Conservation (phyloP, 1,139 yeast genomes). For the Magnusiomyces fungicola region DNA sequence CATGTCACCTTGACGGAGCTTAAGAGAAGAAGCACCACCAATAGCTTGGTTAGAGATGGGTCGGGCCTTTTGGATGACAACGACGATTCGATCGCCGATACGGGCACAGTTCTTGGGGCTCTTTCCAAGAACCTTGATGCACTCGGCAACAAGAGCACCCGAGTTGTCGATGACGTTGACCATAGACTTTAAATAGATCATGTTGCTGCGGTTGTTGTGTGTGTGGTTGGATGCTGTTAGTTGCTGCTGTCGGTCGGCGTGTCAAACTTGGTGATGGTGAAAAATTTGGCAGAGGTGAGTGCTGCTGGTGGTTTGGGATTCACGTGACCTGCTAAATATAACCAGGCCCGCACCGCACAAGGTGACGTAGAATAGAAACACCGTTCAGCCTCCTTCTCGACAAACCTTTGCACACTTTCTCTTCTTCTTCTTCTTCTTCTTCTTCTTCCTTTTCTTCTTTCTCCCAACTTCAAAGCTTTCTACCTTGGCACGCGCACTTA, state of each 20-base stretch:
- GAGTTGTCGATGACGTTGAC: slow-evolving; percentile 89
- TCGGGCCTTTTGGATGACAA: slow-evolving; percentile 88
- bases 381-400: too few species aligned
- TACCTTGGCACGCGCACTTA: not conserved
- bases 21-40: slow-evolving; percentile 43
- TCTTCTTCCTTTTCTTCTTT: not conserved
- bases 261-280: too few species aligned
- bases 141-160: slow-evolving; percentile 92
- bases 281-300: too few species aligned
- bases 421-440: slow-evolving; percentile 1
- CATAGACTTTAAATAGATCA: slow-evolving; percentile 86
- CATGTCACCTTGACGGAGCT: slow-evolving; percentile 92
- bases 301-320: too few species aligned
- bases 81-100: slow-evolving; percentile 78
- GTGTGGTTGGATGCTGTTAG: too few species aligned
- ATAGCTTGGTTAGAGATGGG: slow-evolving; percentile 53
- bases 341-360: too few species aligned
- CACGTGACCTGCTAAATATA: too few species aligned
- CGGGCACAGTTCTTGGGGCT: slow-evolving; percentile 76
- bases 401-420: not conserved
- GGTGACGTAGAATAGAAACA: too few species aligned
- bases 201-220: too few species aligned
- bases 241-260: too few species aligned
- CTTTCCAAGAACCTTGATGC: slow-evolving; percentile 90
- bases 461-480: not conserved